Evolutionary conservation across 257 asterid genomes (phyloP), one percentile per base, ranked within the genome.

Genomic region (Parsonsia alboflavescens): DNA sequence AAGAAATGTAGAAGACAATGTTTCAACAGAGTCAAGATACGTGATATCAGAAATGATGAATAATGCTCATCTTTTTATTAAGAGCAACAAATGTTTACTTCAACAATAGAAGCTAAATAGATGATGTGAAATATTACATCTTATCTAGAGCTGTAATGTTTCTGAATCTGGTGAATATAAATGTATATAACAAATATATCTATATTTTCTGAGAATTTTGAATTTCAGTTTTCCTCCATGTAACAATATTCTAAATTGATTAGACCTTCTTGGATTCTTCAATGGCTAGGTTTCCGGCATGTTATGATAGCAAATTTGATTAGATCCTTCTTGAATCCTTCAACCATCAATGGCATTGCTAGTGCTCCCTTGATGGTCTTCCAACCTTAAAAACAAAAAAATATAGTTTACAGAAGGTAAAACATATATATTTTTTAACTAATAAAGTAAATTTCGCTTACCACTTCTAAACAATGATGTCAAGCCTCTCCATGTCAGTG

Each of bases 261-360:
- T 17, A 89, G 72, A 52, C 95, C 83, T 87, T 94, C 75, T 85
- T 85, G 72, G 87, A 92, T 71, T 97, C 98, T 81, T 90, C 70
- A 62, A 90, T 88, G 78, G 53, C 76, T 78, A 63, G 99, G 92
- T 76, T 92, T 92, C 59, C 82, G 81, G 84, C 98, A 92, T 10
- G 98, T 89, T 65, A 94, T 89, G 68, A 94, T 87, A 63, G 96
- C 82, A 72, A 94, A 94, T 80, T 92, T 92, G 81, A 94, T 92
- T 16, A 90, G 72, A 52, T 96, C 98, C 83, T 87, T 94, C 78
- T 86, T 86, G 72, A 90, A 95, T 76, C 99, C 99, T 82, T 90
- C 70, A 65, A 92, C 87, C 99, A 92, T 95, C 89, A 87, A 70
- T 39, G 96, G 98, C 98, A 95, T 95, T 62, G 84, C 99, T 10